phyloP scores from a whole-genome alignment of 2,329 filamentous ascomycete genomes.

The Nemania bipapillata region DNA sequence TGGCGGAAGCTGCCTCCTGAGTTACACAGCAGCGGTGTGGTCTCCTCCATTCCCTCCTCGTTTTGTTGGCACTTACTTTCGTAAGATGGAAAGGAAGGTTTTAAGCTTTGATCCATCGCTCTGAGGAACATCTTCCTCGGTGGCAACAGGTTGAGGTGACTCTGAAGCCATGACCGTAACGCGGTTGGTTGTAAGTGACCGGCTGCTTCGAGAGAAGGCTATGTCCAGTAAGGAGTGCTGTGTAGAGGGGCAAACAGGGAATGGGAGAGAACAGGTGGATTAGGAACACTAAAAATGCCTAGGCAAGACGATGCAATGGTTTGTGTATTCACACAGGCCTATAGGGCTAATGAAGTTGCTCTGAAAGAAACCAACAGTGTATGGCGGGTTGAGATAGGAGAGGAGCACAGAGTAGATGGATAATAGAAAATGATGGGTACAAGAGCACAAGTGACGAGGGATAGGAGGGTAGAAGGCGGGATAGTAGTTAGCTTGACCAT shows the following conservation, averaged over 20 bases:
- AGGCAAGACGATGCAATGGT: background rate
- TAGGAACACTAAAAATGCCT: background rate
- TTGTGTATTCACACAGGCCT: background rate
- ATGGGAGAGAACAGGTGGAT: background rate
- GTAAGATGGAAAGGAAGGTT: slow-evolving; percentile 87
- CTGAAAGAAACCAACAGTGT: background rate
- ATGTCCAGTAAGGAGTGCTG: slow-evolving; percentile 3
- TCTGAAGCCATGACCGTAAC: slow-evolving; percentile 44
- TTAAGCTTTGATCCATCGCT: slow-evolving; percentile 89
- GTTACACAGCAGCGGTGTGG: slow-evolving; percentile 15
- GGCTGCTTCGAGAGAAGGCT: slow-evolving; percentile 4
- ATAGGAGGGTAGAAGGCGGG: slow-evolving; percentile 10
- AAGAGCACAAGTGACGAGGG: slow-evolving; percentile 4
- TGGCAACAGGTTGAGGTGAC: slow-evolving; percentile 41
- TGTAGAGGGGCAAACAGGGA: background rate
- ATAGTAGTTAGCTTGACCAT: slow-evolving; percentile 18
- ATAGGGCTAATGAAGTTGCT: background rate
- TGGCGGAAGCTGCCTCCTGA: slow-evolving; percentile 34
- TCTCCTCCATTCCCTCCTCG: background rate
- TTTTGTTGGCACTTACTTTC: slow-evolving; percentile 73
- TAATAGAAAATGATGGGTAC: slow-evolving; percentile 23
- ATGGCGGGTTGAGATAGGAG: background rate
- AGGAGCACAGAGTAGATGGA: background rate
- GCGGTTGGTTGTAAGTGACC: slow-evolving; percentile 3
- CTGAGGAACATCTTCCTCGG: slow-evolving; percentile 54